A percentile compares a stretch with the other conserved stretches of the same genome.
phyloP scores from a whole-genome alignment of 371 early-diverging fungal species.

The Mycotypha africana region DNA sequence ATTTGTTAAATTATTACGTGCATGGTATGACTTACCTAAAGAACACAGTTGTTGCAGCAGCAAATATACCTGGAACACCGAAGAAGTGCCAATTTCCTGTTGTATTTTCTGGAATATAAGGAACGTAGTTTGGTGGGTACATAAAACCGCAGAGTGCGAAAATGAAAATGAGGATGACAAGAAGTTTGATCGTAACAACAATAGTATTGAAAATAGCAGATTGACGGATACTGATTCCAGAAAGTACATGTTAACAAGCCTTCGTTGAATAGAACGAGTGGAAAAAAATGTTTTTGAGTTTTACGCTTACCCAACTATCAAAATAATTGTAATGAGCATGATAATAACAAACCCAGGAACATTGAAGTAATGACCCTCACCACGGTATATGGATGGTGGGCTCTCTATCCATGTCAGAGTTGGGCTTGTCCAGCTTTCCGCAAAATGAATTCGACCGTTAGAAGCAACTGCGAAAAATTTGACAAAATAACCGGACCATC shows the following conservation, averaged over 20 bases:
- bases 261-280: background rate
- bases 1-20: too few relatives aligned
- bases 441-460: conserved; percentile 29
- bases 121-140: conserved; percentile 63
- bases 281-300: too few relatives aligned
- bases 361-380: conserved; percentile 59
- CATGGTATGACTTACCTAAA: conserved; percentile 43
- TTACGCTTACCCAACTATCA: conserved; percentile 53
- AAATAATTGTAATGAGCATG: conserved; percentile 50
- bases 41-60: conserved; percentile 77
- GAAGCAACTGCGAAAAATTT: conserved; percentile 62
- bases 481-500: conserved; percentile 78
- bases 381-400: conserved; percentile 29
- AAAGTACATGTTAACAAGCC: background rate
- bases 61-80: conserved; percentile 69
- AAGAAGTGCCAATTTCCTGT: conserved; percentile 47
- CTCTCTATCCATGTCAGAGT: conserved; percentile 56
- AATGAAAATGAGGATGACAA: conserved; percentile 76
- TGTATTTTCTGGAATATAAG: conserved; percentile 71
- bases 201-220: conserved; percentile 66
- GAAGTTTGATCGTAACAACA: conserved; percentile 70
- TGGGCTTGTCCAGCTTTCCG: conserved; percentile 49
- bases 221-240: conserved; percentile 52
- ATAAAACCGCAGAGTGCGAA: conserved; percentile 61
- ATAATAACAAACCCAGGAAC: conserved; percentile 69